Conservation (phyloP, 495 filamentous ascomycete genomes). For the Glutinoglossum americanum region DNA sequence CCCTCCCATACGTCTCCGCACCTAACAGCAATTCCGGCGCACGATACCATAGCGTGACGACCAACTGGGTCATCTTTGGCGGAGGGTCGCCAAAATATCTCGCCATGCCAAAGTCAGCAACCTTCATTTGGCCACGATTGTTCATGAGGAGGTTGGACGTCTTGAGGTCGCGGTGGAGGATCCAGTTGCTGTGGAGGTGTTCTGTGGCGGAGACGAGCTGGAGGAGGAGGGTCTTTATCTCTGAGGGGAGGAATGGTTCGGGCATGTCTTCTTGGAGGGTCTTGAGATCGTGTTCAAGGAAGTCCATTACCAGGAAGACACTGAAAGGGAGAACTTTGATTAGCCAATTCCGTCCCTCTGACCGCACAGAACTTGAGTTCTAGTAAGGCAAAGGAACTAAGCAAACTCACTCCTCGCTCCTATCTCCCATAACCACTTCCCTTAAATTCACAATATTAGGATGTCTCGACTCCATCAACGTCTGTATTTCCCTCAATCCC, state of each 20-base stretch:
- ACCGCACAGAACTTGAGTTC: too few species aligned
- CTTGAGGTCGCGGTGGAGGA: conserved; percentile 92
- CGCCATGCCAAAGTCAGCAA: conserved; percentile 97
- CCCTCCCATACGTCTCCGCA: conserved; percentile 46
- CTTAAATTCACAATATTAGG: conserved; percentile 54
- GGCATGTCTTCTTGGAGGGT: conserved; percentile 82
- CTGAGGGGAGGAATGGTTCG: conserved; percentile 81
- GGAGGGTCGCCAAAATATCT: conserved; percentile 62
- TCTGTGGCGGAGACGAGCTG: conserved; percentile 66
- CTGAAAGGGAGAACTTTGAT: conserved; percentile 19
- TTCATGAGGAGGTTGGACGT: conserved; percentile 89
- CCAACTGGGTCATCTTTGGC: conserved; percentile 71
- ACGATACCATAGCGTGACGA: conserved; percentile 96
- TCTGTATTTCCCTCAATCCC: conserved; percentile 73
- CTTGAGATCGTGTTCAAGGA: conserved; percentile 94
- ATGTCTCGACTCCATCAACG: conserved; percentile 41
- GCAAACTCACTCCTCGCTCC: conserved; percentile 49
- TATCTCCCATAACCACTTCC: conserved; percentile 74
- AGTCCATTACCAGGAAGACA: conserved; percentile 93
- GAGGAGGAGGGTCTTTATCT: conserved; percentile 72
- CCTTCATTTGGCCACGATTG: conserved; percentile 86
- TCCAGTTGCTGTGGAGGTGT: conserved; percentile 79
- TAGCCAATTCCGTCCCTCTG: too few species aligned
- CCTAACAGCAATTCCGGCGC: conserved; percentile 80
- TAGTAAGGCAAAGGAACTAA: background rate